phyloP scores from a whole-genome alignment of 768 basidiomycete species.

The Mrakia blollopis region DNA sequence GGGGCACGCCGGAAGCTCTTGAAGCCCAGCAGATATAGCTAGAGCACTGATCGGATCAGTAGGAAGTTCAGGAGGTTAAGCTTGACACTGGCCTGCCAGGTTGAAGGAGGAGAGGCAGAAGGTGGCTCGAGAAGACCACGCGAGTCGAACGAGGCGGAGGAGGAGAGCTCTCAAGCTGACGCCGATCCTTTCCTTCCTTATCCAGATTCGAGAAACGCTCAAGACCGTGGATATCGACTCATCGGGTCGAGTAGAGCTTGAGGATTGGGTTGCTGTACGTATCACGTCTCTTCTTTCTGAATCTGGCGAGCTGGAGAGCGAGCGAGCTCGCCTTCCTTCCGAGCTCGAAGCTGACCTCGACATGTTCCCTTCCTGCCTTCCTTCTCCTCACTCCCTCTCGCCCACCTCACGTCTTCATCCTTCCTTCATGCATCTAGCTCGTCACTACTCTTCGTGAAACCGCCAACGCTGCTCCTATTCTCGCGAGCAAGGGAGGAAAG shows the following conservation, averaged over 20 bases:
- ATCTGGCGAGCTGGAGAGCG: not conserved
- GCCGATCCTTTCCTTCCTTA: not conserved
- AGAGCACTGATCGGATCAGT: not conserved
- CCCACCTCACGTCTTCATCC: not conserved
- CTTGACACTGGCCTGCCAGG: not conserved
- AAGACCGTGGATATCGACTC: slow-evolving; percentile 92
- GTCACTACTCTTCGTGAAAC: slow-evolving; percentile 20
- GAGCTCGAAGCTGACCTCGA: not conserved
- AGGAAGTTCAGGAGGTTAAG: too few species aligned
- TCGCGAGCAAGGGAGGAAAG: slow-evolving; percentile 57
- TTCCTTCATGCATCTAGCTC: not conserved
- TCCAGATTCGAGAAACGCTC: slow-evolving; percentile 53
- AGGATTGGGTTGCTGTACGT: slow-evolving; percentile 94
- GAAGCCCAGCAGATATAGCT: not conserved
- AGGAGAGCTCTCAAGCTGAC: not conserved
- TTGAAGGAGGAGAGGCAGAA: not conserved
- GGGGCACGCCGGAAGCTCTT: not conserved
- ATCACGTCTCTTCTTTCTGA: not conserved
- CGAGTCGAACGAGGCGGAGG: not conserved
- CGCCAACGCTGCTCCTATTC: slow-evolving; percentile 29
- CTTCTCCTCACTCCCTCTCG: not conserved
- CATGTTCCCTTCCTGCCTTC: not conserved
- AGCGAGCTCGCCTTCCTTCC: not conserved
- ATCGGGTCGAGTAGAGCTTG: slow-evolving; percentile 90
- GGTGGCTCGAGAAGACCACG: slow-evolving; percentile 48